phyloP scores from a whole-genome alignment of 148 eudicot genomes.

The Chenopodium quinoa region DNA sequence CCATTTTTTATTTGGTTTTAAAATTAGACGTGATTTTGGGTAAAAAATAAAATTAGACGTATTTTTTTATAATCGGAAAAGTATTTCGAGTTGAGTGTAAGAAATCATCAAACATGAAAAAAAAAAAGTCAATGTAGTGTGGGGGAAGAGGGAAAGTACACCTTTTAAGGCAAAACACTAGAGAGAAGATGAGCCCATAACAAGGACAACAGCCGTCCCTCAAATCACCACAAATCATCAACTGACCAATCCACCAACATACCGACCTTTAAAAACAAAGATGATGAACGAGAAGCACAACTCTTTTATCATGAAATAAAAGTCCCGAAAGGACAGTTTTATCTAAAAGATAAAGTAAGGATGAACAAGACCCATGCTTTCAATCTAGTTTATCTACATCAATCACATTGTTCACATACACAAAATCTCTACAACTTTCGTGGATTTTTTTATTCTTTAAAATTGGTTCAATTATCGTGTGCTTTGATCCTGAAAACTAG shows the following conservation, averaged over 20 bases:
- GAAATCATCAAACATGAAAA: too few species aligned
- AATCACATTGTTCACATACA: not conserved
- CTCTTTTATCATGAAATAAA: not conserved
- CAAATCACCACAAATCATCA: not conserved
- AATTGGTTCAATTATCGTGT: too few species aligned
- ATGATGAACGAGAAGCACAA: not conserved
- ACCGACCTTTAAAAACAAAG: not conserved
- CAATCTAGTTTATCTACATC: not conserved
- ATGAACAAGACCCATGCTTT: not conserved
- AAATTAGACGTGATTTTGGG: too few species aligned
- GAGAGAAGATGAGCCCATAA: not conserved
- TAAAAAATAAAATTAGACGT: too few species aligned
- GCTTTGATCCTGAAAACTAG: too few species aligned
- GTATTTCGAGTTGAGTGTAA: too few species aligned
- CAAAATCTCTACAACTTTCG: not conserved
- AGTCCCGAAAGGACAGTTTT: not conserved
- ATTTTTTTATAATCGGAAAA: too few species aligned
- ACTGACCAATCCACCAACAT: conserved; percentile 5
- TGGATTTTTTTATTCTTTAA: not conserved
- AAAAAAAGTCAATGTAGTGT: not conserved
- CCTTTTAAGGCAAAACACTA: not conserved
- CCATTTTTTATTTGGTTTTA: too few species aligned
- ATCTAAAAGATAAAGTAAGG: not conserved
- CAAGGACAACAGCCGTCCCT: not conserved
- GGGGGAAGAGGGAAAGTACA: not conserved